phyloP scores from a whole-genome alignment of 192 early-diverging fungal species.

The Podila clonocystis region DNA sequence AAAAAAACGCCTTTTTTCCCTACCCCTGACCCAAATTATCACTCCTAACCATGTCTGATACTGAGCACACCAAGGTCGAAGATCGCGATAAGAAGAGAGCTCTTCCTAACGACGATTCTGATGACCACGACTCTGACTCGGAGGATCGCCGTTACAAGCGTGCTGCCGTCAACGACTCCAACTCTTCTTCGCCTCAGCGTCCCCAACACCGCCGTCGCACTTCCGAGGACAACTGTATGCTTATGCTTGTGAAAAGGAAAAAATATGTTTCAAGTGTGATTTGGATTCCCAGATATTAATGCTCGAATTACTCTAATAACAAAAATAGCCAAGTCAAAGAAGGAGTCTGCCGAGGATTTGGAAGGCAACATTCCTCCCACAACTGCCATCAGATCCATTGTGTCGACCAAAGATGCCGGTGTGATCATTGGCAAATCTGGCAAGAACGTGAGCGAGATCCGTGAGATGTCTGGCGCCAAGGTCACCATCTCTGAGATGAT shows the following conservation, averaged over 20 bases:
- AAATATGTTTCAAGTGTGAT: no score
- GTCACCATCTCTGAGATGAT: slow-evolving; percentile 92
- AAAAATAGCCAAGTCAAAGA: slow-evolving; percentile 19
- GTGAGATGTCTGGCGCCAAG: slow-evolving; percentile 83
- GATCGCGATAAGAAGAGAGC: slow-evolving; percentile 58
- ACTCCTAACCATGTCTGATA: slow-evolving; percentile 27
- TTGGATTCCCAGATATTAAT: neutral
- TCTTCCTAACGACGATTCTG: slow-evolving; percentile 54
- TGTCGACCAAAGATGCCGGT: slow-evolving; percentile 81
- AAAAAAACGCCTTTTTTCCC: neutral
- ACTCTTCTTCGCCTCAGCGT: slow-evolving; percentile 50
- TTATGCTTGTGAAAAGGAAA: no score
- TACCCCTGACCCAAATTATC: neutral
- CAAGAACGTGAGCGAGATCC: slow-evolving; percentile 90
- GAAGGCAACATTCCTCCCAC: slow-evolving; percentile 43
- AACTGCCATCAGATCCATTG: slow-evolving; percentile 64
- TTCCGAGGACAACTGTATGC: slow-evolving; percentile 51
- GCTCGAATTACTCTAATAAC: slow-evolving; percentile 18
- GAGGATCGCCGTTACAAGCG: slow-evolving; percentile 55
- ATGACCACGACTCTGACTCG: slow-evolving; percentile 52
- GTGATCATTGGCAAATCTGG: slow-evolving; percentile 93
- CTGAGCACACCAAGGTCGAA: slow-evolving; percentile 15
- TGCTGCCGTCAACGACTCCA: slow-evolving; percentile 54
- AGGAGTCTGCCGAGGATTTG: slow-evolving; percentile 33
- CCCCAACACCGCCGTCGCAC: slow-evolving; percentile 51